Percentiles rank a stretch among this genome's conserved stretches.
Conservation (phyloP, 163 green algal species). For the Chloromonas sp. region DNA sequence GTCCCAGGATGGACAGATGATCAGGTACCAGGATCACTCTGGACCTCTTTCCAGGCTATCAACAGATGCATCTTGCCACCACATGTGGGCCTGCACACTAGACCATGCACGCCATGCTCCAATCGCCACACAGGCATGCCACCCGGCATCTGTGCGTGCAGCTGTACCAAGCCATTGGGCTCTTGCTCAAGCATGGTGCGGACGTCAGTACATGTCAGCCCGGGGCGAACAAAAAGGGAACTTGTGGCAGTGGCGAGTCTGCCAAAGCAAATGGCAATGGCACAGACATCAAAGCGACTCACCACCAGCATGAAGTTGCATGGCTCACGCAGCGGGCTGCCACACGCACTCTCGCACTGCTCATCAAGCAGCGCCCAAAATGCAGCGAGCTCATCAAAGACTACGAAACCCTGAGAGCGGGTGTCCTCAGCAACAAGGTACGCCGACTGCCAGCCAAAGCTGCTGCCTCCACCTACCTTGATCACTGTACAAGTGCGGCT, state of each 20-base stretch:
- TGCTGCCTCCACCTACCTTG: too few species aligned
- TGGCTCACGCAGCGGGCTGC: background rate
- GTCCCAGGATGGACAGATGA: too few species aligned
- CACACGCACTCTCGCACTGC: conserved; percentile 1
- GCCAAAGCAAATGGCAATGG: too few species aligned
- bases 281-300: background rate
- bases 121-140: too few species aligned
- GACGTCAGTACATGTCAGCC: background rate
- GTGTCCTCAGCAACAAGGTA: conserved; percentile 4
- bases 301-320: conserved; percentile 4
- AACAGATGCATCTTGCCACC: too few species aligned
- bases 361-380: background rate
- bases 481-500: too few species aligned
- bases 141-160: background rate
- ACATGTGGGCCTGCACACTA: too few species aligned
- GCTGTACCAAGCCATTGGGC: conserved; percentile 2
- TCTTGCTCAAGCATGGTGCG: background rate
- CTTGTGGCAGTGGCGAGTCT: too few species aligned
- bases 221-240: background rate
- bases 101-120: too few species aligned
- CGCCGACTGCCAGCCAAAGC: too few species aligned
- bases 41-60: too few species aligned
- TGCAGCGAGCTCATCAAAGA: background rate
- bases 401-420: background rate
- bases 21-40: too few species aligned